Evolutionary conservation across 2,329 filamentous ascomycete species (phyloP).

Genomic region (Fusarium sororula): DNA sequence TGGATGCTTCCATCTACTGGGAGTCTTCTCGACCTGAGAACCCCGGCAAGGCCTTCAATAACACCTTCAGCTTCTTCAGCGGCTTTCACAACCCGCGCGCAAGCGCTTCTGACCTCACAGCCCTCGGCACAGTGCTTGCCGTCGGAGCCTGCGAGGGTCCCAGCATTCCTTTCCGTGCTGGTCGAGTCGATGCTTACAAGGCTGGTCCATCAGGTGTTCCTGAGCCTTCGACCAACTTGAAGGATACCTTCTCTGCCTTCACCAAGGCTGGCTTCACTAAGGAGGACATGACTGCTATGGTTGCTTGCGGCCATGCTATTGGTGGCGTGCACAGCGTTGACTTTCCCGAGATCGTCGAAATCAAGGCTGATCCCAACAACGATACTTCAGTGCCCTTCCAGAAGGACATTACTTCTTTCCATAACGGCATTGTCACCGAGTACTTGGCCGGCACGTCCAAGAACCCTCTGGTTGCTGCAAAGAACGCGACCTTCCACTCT

Average conservation of each 20-base stretch:
- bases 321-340: slow-evolving; percentile 56
- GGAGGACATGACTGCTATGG: slow-evolving; percentile 49
- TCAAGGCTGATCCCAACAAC: slow-evolving; percentile 10
- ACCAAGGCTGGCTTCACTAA: slow-evolving; percentile 45
- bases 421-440: slow-evolving; percentile 55
- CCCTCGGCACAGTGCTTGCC: slow-evolving; percentile 44
- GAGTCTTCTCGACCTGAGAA: slow-evolving; percentile 38
- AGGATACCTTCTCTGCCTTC: slow-evolving; percentile 41
- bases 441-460: slow-evolving; percentile 53
- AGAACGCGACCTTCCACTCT: slow-evolving; percentile 51
- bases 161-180: slow-evolving; percentile 43
- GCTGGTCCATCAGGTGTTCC: slow-evolving; percentile 45
- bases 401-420: slow-evolving; percentile 51
- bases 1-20: slow-evolving; percentile 41
- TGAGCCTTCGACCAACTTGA: slow-evolving; percentile 42
- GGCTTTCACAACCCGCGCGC: slow-evolving; percentile 11
- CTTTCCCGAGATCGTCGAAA: slow-evolving; percentile 51
- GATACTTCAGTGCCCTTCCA: slow-evolving; percentile 48
- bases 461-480: slow-evolving; percentile 54
- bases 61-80: slow-evolving; percentile 47
- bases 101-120: slow-evolving; percentile 44
- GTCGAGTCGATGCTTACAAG: slow-evolving; percentile 44
- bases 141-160: slow-evolving; percentile 53
- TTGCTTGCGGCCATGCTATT: slow-evolving; percentile 49
- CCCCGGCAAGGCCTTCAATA: slow-evolving; percentile 31